Evolutionary conservation across 2,329 filamentous ascomycete species (phyloP), one percentile per base, ranked within the genome.

Genomic region (Fusarium sp.): DNA sequence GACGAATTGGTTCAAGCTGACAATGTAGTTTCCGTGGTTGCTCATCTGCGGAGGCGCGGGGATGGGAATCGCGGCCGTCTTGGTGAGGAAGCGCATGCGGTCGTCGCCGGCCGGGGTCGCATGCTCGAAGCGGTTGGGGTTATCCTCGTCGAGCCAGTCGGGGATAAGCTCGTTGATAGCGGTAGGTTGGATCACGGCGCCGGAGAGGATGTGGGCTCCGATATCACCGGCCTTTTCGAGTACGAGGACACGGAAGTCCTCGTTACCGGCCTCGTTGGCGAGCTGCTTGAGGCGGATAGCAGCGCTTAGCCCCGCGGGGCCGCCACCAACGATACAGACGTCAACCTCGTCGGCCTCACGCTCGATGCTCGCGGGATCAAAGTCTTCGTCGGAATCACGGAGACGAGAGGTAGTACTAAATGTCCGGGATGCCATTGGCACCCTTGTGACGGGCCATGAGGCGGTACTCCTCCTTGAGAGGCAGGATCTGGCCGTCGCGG

Each of bases 1-100:
- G 66, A 93, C 93, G 80, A 99, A 93, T 83, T 98, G 94, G 83
- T 97, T 98, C 79, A 99, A 85, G 80, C 94, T 97, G 79, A 99
- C 91, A 76, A 99, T 99, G 83, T 97, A 98, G 85, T 99, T 99
- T 76, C 96, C 96, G 79, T 97, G 90, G 82, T 99, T 99, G 86
- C 95, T 91, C 96, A 99, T 99, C 85, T 98, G 96, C 35, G 96
- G 96, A 52, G 96, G 96, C 14, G 92, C 91, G 1, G 96, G 96
- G 62, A 98, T 87, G 7, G 94, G 94, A 66, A 97, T 90, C 0
- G 95, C 87, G 71, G 87, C 87, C 63, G 88, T 93, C 85, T 95
- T 93, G 56, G 96, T 98, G 70, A 99, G 88, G 84, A 98, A 98
- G 77, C 94, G 92, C 96, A 99, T 98, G 84, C 91, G 92, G 80